A percentile compares a stretch with the other conserved stretches of the same genome.
These are phyloP conservation scores for Bipolaris zeicola DNA, from an alignment of 2,329 filamentous ascomycete genomes.

Conservation along the genomic window DNA sequence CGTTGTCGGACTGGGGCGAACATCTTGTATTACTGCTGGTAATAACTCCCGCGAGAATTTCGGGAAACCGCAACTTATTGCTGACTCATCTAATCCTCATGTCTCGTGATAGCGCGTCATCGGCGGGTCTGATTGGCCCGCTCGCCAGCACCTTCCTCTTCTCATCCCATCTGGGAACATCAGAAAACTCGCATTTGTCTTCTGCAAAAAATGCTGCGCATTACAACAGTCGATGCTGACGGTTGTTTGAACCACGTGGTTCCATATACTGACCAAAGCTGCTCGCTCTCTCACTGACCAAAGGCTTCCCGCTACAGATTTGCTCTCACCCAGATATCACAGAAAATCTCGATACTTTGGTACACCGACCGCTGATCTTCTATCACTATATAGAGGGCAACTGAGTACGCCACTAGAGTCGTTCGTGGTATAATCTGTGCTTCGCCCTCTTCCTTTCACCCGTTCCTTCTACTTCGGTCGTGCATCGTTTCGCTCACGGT, in stretches of 20 bases:
- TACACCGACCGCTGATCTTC: neutral
- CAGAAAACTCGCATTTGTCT: neutral
- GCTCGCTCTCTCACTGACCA: constrained; percentile 16
- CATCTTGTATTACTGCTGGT: constrained; percentile 56
- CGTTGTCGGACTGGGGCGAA: constrained; percentile 67
- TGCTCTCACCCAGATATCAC: constrained; percentile 22
- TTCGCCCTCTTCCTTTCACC: constrained; percentile 1
- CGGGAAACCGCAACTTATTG: constrained; percentile 20
- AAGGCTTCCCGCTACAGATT: constrained; percentile 14
- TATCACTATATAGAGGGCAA: constrained; percentile 16
- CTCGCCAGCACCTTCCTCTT: neutral
- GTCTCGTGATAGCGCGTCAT: constrained; percentile 18
- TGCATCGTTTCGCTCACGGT: neutral
- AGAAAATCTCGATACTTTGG: constrained; percentile 8
- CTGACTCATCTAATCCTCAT: constrained; percentile 22
- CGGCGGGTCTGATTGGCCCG: constrained; percentile 10
- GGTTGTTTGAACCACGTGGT: neutral
- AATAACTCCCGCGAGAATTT: constrained; percentile 30
- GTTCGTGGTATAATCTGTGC: neutral
- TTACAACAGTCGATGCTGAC: neutral
- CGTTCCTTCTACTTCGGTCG: neutral
- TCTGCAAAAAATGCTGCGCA: neutral
- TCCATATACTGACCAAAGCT: neutral
- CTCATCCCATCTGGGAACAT: constrained; percentile 8
- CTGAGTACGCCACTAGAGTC: neutral